Evolutionary conservation across 805 yeast genomes (phyloP).

Genomic region (Pichia cephalocereana): DNA sequence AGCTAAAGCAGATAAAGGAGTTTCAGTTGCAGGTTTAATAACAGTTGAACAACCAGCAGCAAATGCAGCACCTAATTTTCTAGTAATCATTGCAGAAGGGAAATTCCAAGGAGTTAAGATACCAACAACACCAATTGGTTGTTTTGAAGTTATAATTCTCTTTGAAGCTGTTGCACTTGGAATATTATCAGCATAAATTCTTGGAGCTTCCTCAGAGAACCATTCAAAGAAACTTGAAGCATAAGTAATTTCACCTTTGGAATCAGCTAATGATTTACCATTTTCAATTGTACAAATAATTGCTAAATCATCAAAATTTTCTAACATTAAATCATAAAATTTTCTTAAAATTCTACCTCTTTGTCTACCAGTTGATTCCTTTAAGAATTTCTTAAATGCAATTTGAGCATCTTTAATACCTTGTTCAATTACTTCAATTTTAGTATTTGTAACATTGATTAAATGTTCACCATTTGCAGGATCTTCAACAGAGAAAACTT

Average conservation of each 20-base stretch:
- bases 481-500: slow-evolving; percentile 56
- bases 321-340: slow-evolving; percentile 62
- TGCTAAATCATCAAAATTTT: slow-evolving; percentile 53
- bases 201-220: slow-evolving; percentile 70
- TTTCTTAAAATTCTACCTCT: slow-evolving; percentile 44
- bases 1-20: slow-evolving; percentile 75
- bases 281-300: slow-evolving; percentile 66
- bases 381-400: slow-evolving; percentile 60
- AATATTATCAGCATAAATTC: slow-evolving; percentile 67
- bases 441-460: slow-evolving; percentile 47
- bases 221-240: slow-evolving; percentile 70
- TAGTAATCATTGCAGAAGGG: slow-evolving; percentile 70
- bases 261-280: slow-evolving; percentile 62
- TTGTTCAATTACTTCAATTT: slow-evolving; percentile 35
- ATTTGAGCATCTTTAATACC: slow-evolving; percentile 62
- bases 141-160: slow-evolving; percentile 57
- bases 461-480: slow-evolving; percentile 58
- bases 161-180: slow-evolving; percentile 45
- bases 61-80: slow-evolving; percentile 76
- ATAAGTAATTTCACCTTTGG: slow-evolving; percentile 59
- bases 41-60: slow-evolving; percentile 71
- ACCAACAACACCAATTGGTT: slow-evolving; percentile 77
- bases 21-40: slow-evolving; percentile 68
- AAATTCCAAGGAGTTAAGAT: slow-evolving; percentile 83
- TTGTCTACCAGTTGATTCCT: slow-evolving; percentile 47